A percentile compares a stretch with the other conserved stretches of the same genome.
Evolutionary conservation across 805 yeast genomes (phyloP).

Genomic region (Candida loeiensis): DNA sequence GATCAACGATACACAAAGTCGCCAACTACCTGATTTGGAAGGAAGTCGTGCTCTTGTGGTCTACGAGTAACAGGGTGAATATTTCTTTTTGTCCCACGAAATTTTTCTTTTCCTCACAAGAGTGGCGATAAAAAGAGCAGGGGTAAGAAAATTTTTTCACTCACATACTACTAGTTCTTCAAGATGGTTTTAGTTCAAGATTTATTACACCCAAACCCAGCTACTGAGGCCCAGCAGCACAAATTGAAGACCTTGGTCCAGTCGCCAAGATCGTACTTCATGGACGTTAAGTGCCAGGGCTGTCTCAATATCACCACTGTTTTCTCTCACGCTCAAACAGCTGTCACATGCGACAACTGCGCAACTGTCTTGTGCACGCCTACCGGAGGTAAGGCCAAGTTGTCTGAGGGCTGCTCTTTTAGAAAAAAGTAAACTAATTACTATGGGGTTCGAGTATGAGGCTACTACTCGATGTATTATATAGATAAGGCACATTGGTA

Average conservation of each 20-base stretch:
- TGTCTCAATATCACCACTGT: slow-evolving; percentile 41
- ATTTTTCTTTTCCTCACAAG: not conserved
- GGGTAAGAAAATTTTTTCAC: slow-evolving; percentile 6
- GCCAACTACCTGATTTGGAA: not conserved
- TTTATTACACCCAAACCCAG: slow-evolving; percentile 40
- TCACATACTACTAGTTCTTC: not conserved
- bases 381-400: slow-evolving; percentile 43
- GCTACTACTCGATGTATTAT: slow-evolving; percentile 2
- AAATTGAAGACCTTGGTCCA: slow-evolving; percentile 40
- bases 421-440: slow-evolving; percentile 32
- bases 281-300: slow-evolving; percentile 43
- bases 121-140: slow-evolving; percentile 1
- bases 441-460: not conserved
- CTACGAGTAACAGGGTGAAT: not conserved
- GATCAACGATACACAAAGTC: too few species aligned
- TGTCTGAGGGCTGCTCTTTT: slow-evolving; percentile 41
- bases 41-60: not conserved
- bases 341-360: slow-evolving; percentile 41
- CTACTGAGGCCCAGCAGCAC: slow-evolving; percentile 36
- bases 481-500: slow-evolving; percentile 1
- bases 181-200: slow-evolving; percentile 41
- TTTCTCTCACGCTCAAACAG: slow-evolving; percentile 42
- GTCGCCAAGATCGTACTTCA: slow-evolving; percentile 40
- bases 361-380: slow-evolving; percentile 40
- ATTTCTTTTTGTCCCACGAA: not conserved